Evolutionary conservation across 169 alveolate genomes (phyloP), one percentile per base, ranked within the genome.

Genomic region (Cyclospora cayetanensis): DNA sequence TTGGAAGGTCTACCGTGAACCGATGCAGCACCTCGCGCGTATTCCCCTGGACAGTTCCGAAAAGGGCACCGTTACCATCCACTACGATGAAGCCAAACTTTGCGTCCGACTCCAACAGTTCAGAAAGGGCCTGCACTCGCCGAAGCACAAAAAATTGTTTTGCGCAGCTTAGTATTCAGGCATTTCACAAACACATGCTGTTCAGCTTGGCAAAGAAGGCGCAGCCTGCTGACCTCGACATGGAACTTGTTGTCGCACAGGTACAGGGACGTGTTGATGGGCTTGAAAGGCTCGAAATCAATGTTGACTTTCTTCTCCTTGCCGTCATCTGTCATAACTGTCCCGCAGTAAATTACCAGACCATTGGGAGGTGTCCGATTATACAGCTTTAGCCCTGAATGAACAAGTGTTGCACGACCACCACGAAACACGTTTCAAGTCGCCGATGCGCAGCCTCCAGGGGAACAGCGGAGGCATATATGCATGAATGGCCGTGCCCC

Each of bases 281-380:
- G 99, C 92, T 98, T 98, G 97, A 99, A 98, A 4, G 99, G 99
- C 94, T 98, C 99, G 90, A 99, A 97, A 85, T 98, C 99, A 55
- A 98, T 97, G 77, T 46, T 46, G 55, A 98, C 98, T 29, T 90
- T 65, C 88, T 90, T 93, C 63, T 93, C 96, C 60, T 90, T 94
- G 1, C 99, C 99, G 88, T 98, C 99, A 35, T 98, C 99, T 42
- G 98, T 97, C 37, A 98, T 94, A 12, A 98, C 98, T 1, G 98
- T 98, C 5, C 99, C 99, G 91, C 99, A 98, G 95, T 97, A 99
- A 3, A 99, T 96, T 29, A 99, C 99, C 53, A 99, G 95, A 7
- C 99, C 99, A 94, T 99, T 98, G 15, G 98, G 98, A 0, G 99
- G 99, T 31, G 99, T 98, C 90, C 97, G 95, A 53, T 96, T 98